Conservation (phyloP, 495 filamentous ascomycete genomes). For the Podospora pseudocomata region DNA sequence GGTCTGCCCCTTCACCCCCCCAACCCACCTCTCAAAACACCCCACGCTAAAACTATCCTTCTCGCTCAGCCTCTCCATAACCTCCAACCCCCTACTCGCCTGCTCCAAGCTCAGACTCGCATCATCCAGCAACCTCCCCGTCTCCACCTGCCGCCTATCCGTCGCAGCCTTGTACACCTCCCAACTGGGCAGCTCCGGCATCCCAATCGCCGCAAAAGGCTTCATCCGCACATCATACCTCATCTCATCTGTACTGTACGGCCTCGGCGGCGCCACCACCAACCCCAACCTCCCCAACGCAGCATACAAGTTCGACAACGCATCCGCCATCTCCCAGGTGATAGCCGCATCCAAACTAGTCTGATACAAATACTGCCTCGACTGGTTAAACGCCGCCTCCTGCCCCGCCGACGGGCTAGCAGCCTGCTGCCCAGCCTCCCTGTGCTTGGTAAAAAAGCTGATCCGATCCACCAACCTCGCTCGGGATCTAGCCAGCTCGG, state of each 20-base stretch:
- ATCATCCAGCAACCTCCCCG: conserved; percentile 50
- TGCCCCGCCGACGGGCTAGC: conserved; percentile 29
- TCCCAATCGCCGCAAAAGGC: conserved; percentile 66
- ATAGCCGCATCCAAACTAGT: conserved; percentile 64
- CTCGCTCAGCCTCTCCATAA: conserved; percentile 47
- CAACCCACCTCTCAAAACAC: conserved; percentile 58
- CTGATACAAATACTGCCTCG: conserved; percentile 56
- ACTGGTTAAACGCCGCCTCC: conserved; percentile 49
- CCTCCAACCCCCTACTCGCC: conserved; percentile 65
- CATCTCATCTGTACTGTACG: conserved; percentile 65
- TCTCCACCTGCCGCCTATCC: conserved; percentile 36
- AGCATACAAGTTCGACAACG: conserved; percentile 62
- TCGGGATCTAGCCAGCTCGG: conserved; percentile 53
- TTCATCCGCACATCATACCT: conserved; percentile 91
- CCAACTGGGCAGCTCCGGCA: conserved; percentile 68
- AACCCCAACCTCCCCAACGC: conserved; percentile 59
- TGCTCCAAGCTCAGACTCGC: conserved; percentile 57
- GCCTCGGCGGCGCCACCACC: conserved; percentile 55
- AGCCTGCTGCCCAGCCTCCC: conserved; percentile 23
- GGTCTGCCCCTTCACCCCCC: conserved; percentile 54
- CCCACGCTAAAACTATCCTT: conserved; percentile 45
- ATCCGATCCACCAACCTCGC: conserved; percentile 67
- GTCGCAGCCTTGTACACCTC: conserved; percentile 52
- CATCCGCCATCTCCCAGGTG: conserved; percentile 66
- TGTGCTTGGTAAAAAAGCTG: conserved; percentile 52